Evolutionary conservation across 2,329 filamentous ascomycete genomes (phyloP).

Genomic region (Diaporthe citrichinensis): DNA sequence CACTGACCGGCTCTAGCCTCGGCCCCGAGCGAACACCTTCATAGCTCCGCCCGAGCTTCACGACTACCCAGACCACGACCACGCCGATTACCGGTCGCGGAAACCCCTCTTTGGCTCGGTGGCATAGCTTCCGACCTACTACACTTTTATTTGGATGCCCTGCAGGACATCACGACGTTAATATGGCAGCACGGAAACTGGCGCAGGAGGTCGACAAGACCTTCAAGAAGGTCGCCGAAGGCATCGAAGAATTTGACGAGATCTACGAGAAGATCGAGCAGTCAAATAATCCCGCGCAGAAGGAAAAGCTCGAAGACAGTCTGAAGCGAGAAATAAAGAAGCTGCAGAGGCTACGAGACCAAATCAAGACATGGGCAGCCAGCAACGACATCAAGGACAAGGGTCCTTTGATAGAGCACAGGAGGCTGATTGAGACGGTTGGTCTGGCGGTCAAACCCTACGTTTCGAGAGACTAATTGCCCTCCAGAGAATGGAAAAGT

Average conservation of each 20-base stretch:
- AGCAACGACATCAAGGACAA: slow-evolving; percentile 99
- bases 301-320: slow-evolving; percentile 98
- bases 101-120: not conserved
- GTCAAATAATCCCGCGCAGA: slow-evolving; percentile 92
- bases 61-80: not conserved
- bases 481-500: slow-evolving; percentile 95
- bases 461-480: slow-evolving; percentile 33
- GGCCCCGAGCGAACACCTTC: not conserved
- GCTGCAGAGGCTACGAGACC: slow-evolving; percentile 94
- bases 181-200: slow-evolving; percentile 95
- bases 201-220: slow-evolving; percentile 99
- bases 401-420: slow-evolving; percentile 91
- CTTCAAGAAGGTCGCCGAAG: slow-evolving; percentile 98
- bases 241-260: slow-evolving; percentile 89
- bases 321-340: slow-evolving; percentile 99
- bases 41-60: slow-evolving; percentile 15
- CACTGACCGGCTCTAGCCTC: slow-evolving; percentile 4
- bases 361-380: slow-evolving; percentile 99
- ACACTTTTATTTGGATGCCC: slow-evolving; percentile 37
- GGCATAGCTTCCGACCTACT: slow-evolving; percentile 39
- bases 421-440: slow-evolving; percentile 98
- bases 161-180: slow-evolving; percentile 49
- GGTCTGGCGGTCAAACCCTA: slow-evolving; percentile 51
- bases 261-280: slow-evolving; percentile 99
- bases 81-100: not conserved